Percentiles rank a stretch among this genome's conserved stretches.
These are phyloP conservation scores for Rhodocollybia butyracea DNA, from an alignment of 768 basidiomycete genomes.

Conservation along the genomic window DNA sequence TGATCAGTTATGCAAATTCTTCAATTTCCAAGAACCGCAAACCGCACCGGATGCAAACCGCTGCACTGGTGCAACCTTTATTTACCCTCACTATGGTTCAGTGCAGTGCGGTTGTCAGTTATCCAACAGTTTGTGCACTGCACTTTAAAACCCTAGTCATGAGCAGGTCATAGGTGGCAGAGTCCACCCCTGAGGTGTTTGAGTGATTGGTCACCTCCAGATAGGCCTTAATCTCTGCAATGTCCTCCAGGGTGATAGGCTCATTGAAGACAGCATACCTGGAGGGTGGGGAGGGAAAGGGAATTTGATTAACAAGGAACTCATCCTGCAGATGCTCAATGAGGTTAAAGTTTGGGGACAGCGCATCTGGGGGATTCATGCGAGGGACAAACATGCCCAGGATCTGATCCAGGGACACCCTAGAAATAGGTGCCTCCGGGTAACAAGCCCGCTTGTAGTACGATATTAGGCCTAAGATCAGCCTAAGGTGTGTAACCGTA, in stretches of 20 bases:
- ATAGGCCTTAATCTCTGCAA: neutral
- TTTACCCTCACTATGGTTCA: too few relatives aligned
- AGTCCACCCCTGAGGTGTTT: neutral
- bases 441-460: too few relatives aligned
- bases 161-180: neutral
- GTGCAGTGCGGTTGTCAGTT: too few relatives aligned
- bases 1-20: too few relatives aligned
- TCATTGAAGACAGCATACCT: neutral
- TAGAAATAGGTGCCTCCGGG: neutral
- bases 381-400: neutral
- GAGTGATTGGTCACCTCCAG: neutral
- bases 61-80: too few relatives aligned
- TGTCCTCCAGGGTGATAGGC: neutral
- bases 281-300: neutral
- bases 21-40: too few relatives aligned
- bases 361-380: neutral
- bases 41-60: too few relatives aligned
- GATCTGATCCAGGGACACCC: neutral
- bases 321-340: neutral
- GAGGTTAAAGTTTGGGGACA: neutral
- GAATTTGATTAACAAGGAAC: neutral
- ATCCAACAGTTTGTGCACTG: too few relatives aligned
- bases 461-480: too few relatives aligned
- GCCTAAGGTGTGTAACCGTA: too few relatives aligned
- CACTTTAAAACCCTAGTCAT: too few relatives aligned